These are phyloP conservation scores for Aureobasidium melanogenum DNA, from an alignment of 2,329 filamentous ascomycete species.

Conservation along the genomic window DNA sequence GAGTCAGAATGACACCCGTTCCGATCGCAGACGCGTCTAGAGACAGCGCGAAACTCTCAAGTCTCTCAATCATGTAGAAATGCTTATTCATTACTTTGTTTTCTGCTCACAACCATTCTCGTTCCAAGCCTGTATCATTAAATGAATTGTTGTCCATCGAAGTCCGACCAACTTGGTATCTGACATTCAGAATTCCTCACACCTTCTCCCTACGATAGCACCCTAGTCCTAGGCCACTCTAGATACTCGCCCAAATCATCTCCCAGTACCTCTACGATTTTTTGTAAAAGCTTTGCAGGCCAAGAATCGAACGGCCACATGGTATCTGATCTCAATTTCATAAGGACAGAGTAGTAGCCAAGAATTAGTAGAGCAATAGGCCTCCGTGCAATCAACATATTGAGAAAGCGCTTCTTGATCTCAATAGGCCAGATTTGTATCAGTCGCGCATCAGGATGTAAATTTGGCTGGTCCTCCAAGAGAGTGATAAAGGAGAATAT, in stretches of 20 bases:
- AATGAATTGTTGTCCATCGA: no score
- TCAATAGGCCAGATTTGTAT: neutral
- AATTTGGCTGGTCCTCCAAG: neutral
- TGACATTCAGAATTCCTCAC: no score
- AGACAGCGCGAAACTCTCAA: neutral
- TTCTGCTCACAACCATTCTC: neutral
- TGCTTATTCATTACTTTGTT: neutral
- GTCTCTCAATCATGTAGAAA: neutral
- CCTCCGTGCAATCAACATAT: neutral
- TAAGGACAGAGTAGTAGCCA: neutral
- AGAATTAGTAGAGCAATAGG: neutral
- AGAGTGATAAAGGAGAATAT: neutral
- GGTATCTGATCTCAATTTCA: neutral
- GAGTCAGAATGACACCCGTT: neutral
- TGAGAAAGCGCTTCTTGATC: neutral
- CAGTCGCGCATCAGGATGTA: neutral
- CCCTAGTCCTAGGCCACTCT: neutral
- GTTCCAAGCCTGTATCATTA: no score
- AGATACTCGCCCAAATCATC: neutral
- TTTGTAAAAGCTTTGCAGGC: neutral
- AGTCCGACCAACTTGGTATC: no score
- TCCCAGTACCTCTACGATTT: neutral
- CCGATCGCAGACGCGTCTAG: neutral
- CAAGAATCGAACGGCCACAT: neutral
- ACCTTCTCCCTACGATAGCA: neutral